Base-by-base conservation (phyloP, 106 monocot species). In the Amphibolis antarctica region DNA sequence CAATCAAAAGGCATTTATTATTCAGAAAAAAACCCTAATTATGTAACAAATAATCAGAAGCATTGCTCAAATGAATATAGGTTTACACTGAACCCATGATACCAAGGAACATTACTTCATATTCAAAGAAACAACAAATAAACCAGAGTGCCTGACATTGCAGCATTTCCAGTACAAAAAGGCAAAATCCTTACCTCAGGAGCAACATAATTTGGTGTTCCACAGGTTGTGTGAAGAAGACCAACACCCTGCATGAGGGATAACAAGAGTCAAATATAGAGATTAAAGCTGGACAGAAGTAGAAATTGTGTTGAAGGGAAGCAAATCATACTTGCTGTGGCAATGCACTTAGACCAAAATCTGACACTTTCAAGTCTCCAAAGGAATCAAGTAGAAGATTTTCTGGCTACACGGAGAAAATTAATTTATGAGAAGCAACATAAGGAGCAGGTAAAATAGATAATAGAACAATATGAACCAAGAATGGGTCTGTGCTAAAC, bases 131-230 rank as follows among this genome's bases (percentile, higher is more conserved):
- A 36, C 36, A 36, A n/a, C 17, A 49, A 0, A 49, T 49, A n/a
- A 9, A 46, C 46, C 14, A 46, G 12, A 46, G 9, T 46, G 9
- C 9, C 9, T 10, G 46, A 46, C 9, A 53, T 53, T 15, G 53
- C 20, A 53, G 20, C 14, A 53, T 10, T 7, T 53, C 54, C 10
- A 23, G 24, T 25, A 25, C 23, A 20, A 42, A 43, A 14, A 26
- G 1, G 26, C 28, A 9, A 48, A 44, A 1, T 21, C 19, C n/a
- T 28, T 81, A 96, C 94, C 94, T 96, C 94, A 61, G 94, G 94
- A 76, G 94, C 94, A 75, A 86, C 70, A 84, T 96, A 96, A 77
- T 96, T 96, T 28, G 94, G 94, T 4, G 94, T 96, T 44, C 94
- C 94, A 71, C 94, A 96, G 22, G 89, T 96, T 46, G 94, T 96